Evolutionary conservation across 2,329 filamentous ascomycete genomes (phyloP).

Genomic region (Trichoderma semiorbis): DNA sequence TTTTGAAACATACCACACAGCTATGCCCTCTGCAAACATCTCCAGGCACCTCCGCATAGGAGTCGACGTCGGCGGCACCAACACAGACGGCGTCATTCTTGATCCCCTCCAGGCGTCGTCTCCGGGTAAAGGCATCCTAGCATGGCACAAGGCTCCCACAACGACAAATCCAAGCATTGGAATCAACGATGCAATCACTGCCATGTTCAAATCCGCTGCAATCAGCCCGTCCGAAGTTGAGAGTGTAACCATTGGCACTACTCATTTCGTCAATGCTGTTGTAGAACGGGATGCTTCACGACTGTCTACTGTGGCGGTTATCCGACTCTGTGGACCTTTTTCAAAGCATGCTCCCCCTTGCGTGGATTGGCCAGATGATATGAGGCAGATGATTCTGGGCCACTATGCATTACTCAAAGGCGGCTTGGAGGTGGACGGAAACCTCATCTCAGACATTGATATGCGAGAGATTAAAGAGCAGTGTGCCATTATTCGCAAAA

Average conservation of each 20-base stretch:
- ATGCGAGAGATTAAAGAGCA: slow-evolving; percentile 39
- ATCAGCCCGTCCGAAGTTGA: slow-evolving; percentile 39
- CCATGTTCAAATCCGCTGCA: slow-evolving; percentile 38
- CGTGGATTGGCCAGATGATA: slow-evolving; percentile 50
- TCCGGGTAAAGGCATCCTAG: slow-evolving; percentile 42
- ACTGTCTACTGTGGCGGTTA: slow-evolving; percentile 49
- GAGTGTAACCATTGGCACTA: slow-evolving; percentile 52
- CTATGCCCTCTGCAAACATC: slow-evolving; percentile 1
- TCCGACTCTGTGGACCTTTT: slow-evolving; percentile 53
- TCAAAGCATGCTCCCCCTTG: slow-evolving; percentile 49
- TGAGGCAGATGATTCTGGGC: slow-evolving; percentile 45
- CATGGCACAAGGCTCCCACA: slow-evolving; percentile 49
- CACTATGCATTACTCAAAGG: slow-evolving; percentile 46
- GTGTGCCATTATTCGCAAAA: slow-evolving; percentile 37
- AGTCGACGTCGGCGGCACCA: slow-evolving; percentile 50
- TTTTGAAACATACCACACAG: background rate
- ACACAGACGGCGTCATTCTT: slow-evolving; percentile 52
- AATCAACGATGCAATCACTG: slow-evolving; percentile 43
- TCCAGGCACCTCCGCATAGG: slow-evolving; percentile 38
- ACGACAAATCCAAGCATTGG: slow-evolving; percentile 46
- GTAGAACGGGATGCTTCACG: slow-evolving; percentile 49
- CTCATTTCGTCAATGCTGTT: slow-evolving; percentile 58
- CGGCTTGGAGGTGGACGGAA: slow-evolving; percentile 51
- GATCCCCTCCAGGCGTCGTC: slow-evolving; percentile 38
- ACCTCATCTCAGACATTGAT: slow-evolving; percentile 44